Evolutionary conservation across 1,284 basidiomycete genomes (phyloP), one percentile per base, ranked within the genome.

Genomic region (Coniferiporia weirii): DNA sequence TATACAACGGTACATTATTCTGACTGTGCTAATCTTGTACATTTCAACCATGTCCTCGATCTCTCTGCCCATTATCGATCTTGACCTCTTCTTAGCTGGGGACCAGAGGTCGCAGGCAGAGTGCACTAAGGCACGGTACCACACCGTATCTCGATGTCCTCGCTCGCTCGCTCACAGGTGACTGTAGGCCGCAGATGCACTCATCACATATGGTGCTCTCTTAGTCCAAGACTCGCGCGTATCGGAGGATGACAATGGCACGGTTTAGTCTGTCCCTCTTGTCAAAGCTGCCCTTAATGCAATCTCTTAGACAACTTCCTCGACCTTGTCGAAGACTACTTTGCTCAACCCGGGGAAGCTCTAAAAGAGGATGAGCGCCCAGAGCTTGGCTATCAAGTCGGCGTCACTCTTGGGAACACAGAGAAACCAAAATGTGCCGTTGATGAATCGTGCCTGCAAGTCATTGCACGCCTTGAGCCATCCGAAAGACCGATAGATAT

Each of bases 401-500:
- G 92, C 1, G 91, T 92, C 9, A 94, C 93, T 0, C 82, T 95
- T 19, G 93, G 95, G 74, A 93, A 94, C 70, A 96, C 93, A 0
- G 93, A 96, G 74, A 93, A 92, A 69, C 91, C 91, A 7, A 92
- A 90, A 70, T 95, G 93, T 71, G 87, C 87, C 49, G 79, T 84
- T 50, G 81, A 91, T 66, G 85, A 88, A 61, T 82, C 87, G 7
- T 93, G 90, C 66, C 75, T 90, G 50, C 75, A 77, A 52, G 76
- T 92, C 51, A 93, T 93, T 63, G 81, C 82, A 56, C 77, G 77
- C 1, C 77, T 96, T 20, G 89, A 88, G 44, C 84, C 85, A 1
- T 73, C 78, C 0, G 91, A 96, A 68, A 74, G 94, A 38, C 93
- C 94, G 1, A 71, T 96, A 50, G 94, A 96, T 69, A 85, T 90